phyloP scores from a whole-genome alignment of 345 rosid species.

The Streptanthus diversifolius region DNA sequence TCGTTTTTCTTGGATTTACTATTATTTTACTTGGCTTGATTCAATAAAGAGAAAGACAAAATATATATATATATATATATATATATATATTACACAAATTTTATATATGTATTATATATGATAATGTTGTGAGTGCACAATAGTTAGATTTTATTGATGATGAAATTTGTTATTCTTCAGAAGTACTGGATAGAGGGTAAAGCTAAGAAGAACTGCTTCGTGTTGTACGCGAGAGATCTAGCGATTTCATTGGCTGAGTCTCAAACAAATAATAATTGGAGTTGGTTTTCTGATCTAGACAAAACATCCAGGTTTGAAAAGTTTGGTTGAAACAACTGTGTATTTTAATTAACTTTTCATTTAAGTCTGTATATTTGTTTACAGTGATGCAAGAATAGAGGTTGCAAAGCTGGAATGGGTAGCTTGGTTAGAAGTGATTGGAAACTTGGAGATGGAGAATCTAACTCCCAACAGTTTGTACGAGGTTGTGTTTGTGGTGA shows the following conservation, averaged over 20 bases:
- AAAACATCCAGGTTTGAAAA: slow-evolving; percentile 34
- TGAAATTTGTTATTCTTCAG: slow-evolving; percentile 34
- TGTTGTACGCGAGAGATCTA: slow-evolving; percentile 50
- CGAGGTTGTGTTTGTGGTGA: slow-evolving; percentile 44
- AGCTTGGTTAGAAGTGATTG: slow-evolving; percentile 51
- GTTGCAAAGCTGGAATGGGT: slow-evolving; percentile 43
- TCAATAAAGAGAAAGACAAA: not conserved
- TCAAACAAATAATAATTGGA: slow-evolving; percentile 44
- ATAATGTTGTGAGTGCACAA: not conserved
- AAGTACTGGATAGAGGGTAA: slow-evolving; percentile 50
- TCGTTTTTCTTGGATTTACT: not conserved
- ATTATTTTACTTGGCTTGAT: not conserved
- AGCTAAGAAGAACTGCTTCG: slow-evolving; percentile 46
- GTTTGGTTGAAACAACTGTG: not conserved
- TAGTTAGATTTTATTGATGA: not conserved
- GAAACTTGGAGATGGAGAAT: slow-evolving; percentile 37
- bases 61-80: too few relatives aligned
- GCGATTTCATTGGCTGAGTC: slow-evolving; percentile 51
- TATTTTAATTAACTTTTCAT: not conserved
- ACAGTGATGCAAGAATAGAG: slow-evolving; percentile 26
- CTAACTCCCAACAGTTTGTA: slow-evolving; percentile 47
- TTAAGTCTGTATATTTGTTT: not conserved
- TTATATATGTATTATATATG: not conserved
- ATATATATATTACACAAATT: too few relatives aligned
- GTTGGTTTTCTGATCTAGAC: slow-evolving; percentile 35